A percentile compares a stretch with the other conserved stretches of the same genome.
phyloP scores from a whole-genome alignment of 2,329 filamentous ascomycete species.

The Furcasterigmium sp. region DNA sequence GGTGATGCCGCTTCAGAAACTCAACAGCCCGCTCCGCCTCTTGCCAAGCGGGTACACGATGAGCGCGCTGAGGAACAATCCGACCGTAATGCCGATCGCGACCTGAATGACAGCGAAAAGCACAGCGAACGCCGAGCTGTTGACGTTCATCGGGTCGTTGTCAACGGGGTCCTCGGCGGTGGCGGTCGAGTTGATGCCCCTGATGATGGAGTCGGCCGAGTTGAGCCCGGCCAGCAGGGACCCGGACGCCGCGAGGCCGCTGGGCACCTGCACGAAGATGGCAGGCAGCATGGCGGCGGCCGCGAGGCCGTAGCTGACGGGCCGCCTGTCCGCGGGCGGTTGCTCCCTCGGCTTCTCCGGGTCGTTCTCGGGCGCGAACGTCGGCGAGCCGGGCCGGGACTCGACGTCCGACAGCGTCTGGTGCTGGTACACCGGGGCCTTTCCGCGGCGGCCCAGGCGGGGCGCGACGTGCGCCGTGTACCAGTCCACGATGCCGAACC shows the following conservation, averaged over 20 bases:
- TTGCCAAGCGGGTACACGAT: slow-evolving; percentile 54
- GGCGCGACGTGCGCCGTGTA: slow-evolving; percentile 45
- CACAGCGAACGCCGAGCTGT: slow-evolving; percentile 46
- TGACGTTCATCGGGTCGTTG: slow-evolving; percentile 21
- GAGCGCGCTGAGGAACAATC: slow-evolving; percentile 50
- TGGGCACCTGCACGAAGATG: slow-evolving; percentile 70
- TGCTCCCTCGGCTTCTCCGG: slow-evolving; percentile 17
- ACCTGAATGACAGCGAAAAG: slow-evolving; percentile 55
- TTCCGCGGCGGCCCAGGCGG: too few species aligned
- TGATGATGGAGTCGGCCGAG: slow-evolving; percentile 49
- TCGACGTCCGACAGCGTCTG: slow-evolving; percentile 3
- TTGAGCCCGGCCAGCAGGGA: slow-evolving; percentile 54
- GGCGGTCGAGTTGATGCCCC: slow-evolving; percentile 27
- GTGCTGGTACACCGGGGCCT: too few species aligned
- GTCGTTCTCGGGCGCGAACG: slow-evolving; percentile 11
- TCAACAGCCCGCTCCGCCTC: slow-evolving; percentile 51
- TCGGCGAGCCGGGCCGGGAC: slow-evolving; percentile 9
- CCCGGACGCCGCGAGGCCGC: slow-evolving; percentile 55
- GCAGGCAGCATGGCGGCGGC: slow-evolving; percentile 82
- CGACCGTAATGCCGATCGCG: slow-evolving; percentile 57
- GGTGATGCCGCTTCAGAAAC: too few species aligned
- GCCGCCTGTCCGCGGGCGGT: slow-evolving; percentile 15
- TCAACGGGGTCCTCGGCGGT: slow-evolving; percentile 14
- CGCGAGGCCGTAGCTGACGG: slow-evolving; percentile 68
- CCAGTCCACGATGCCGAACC: slow-evolving; percentile 39